These are phyloP conservation scores for Phytophthora nicotianae DNA, from an alignment of 352 stramenopile genomes.

Conservation along the genomic window DNA sequence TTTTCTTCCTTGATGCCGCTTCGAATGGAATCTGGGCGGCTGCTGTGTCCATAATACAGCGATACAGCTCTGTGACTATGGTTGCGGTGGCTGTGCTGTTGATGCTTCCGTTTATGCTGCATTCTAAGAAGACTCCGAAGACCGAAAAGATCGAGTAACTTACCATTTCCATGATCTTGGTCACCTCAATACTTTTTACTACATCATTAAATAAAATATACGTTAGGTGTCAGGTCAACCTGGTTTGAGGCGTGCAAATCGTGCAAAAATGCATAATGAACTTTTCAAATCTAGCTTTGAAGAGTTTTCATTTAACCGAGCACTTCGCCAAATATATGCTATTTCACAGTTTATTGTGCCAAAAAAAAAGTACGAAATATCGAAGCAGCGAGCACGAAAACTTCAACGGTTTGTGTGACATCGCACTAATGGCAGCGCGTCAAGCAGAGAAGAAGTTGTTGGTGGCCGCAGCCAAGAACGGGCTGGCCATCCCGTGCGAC, in stretches of 20 bases:
- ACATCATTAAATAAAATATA: too few species aligned
- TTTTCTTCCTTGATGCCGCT: conserved; percentile 51
- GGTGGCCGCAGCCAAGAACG: conserved; percentile 77
- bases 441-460: conserved; percentile 39
- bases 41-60: conserved; percentile 42
- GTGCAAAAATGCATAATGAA: too few species aligned
- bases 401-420: too few species aligned
- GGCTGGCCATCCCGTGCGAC: conserved; percentile 63
- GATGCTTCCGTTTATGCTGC: conserved; percentile 30
- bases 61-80: conserved; percentile 43
- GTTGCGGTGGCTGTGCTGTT: conserved; percentile 29
- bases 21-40: conserved; percentile 45
- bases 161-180: neutral
- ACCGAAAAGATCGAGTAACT: conserved; percentile 32
- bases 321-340: too few species aligned
- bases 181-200: too few species aligned
- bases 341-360: too few species aligned
- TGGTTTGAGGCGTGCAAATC: too few species aligned
- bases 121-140: conserved; percentile 30
- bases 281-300: too few species aligned
- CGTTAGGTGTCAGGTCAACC: too few species aligned
- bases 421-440: conserved; percentile 13
- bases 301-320: too few species aligned
- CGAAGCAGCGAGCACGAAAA: too few species aligned
- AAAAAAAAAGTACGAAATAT: too few species aligned